Evolutionary conservation across 1,284 basidiomycete species (phyloP).

Genomic region (Leccinum ponderosum): DNA sequence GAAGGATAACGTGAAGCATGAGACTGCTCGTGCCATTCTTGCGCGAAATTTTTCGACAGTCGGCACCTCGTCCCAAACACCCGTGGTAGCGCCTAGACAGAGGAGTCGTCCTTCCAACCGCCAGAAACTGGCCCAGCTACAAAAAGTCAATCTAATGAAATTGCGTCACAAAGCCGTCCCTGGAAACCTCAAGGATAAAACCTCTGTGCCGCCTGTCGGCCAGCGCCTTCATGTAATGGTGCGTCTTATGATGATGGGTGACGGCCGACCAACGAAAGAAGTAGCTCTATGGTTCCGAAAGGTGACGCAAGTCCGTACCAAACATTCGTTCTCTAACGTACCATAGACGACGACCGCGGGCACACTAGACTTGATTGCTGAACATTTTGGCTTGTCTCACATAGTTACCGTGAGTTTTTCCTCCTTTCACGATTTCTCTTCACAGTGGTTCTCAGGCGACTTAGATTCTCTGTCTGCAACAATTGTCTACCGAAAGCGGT

Average conservation of each 20-base stretch:
- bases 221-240: constrained; percentile 61
- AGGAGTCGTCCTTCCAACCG: constrained; percentile 47
- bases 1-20: constrained; percentile 40
- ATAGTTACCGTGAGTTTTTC: constrained; percentile 21
- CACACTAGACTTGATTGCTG: constrained; percentile 47
- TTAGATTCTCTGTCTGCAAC: constrained; percentile 37
- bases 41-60: constrained; percentile 51
- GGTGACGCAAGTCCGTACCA: constrained; percentile 32
- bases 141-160: constrained; percentile 67
- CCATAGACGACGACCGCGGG: constrained; percentile 46
- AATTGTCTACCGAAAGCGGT: constrained; percentile 19
- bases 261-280: constrained; percentile 27
- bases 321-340: constrained; percentile 9
- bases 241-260: constrained; percentile 16
- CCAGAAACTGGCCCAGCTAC: constrained; percentile 52
- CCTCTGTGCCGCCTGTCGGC: constrained; percentile 44
- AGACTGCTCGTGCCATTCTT: constrained; percentile 53
- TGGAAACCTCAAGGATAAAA: constrained; percentile 56
- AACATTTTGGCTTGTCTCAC: constrained; percentile 36
- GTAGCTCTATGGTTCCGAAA: constrained; percentile 70
- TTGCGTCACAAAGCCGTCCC: constrained; percentile 69
- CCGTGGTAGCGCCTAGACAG: constrained; percentile 24
- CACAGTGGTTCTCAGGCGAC: not conserved
- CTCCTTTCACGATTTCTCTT: not conserved
- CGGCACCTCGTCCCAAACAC: constrained; percentile 18